A percentile compares a stretch with the other conserved stretches of the same genome.
Evolutionary conservation across 306 rosid species (phyloP).

Genomic region (Quercus dentata): DNA sequence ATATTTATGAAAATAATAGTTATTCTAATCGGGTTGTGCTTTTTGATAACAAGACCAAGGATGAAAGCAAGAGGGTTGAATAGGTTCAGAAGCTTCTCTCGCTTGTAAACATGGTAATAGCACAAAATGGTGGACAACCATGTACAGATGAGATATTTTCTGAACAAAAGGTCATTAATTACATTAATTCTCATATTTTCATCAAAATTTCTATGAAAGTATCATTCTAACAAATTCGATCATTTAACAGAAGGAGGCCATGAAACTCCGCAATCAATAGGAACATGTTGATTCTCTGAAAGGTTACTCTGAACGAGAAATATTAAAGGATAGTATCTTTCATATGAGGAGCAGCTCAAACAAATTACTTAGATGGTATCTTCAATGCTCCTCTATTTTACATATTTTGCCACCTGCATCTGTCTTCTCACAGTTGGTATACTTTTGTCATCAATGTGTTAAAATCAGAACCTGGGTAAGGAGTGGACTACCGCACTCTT

Average conservation of each 20-base stretch:
- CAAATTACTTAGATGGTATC: constrained; percentile 80
- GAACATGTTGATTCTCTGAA: constrained; percentile 44
- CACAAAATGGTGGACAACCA: constrained; percentile 63
- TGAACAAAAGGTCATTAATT: constrained; percentile 56
- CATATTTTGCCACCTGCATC: not conserved
- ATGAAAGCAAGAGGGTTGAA: constrained; percentile 43
- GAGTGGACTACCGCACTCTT: not conserved
- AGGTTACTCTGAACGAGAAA: constrained; percentile 49
- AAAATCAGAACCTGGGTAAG: not conserved
- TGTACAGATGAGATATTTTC: constrained; percentile 64
- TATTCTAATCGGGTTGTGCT: constrained; percentile 49
- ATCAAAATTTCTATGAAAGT: not conserved
- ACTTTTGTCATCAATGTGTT: not conserved
- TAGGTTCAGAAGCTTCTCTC: constrained; percentile 67
- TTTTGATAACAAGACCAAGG: constrained; percentile 82
- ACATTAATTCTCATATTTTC: not conserved
- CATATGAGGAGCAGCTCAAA: constrained; percentile 62
- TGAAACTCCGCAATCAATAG: constrained; percentile 46
- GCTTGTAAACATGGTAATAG: constrained; percentile 45
- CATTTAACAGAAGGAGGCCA: constrained; percentile 59
- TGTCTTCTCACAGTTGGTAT: not conserved
- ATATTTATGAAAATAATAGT: not conserved
- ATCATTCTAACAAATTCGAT: constrained; percentile 11
- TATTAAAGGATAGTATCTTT: constrained; percentile 39
- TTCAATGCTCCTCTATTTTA: constrained; percentile 8